phyloP scores from a whole-genome alignment of 306 rosid species.

The Pterocarpus macrocarpus region DNA sequence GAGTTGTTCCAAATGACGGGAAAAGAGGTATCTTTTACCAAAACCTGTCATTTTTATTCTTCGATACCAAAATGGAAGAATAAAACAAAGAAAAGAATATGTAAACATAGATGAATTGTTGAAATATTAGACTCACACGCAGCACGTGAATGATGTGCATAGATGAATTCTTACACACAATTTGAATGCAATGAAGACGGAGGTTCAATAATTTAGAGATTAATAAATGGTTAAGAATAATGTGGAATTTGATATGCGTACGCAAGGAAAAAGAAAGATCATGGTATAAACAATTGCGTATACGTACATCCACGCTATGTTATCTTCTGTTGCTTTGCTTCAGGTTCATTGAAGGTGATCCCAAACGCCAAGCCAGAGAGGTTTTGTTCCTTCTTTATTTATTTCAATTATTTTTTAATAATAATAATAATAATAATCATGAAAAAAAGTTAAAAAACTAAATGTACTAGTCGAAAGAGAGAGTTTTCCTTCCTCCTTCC shows the following conservation, averaged over 20 bases:
- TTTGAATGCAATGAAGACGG: neutral
- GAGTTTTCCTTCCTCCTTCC: neutral
- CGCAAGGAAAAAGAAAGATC: conserved; percentile 25
- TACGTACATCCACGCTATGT: neutral
- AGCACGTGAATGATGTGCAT: neutral
- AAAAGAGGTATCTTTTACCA: too few species aligned
- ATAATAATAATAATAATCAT: neutral
- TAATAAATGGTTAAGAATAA: neutral
- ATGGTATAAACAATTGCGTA: conserved; percentile 19
- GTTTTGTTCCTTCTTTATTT: neutral
- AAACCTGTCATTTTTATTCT: too few species aligned
- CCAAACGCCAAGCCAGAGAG: neutral
- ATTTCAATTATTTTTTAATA: neutral
- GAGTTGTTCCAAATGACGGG: too few species aligned
- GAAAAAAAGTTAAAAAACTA: neutral
- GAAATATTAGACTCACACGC: too few species aligned
- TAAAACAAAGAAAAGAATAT: too few species aligned
- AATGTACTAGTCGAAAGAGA: too few species aligned
- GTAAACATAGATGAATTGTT: too few species aligned
- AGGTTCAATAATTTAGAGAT: neutral
- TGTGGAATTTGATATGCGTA: conserved; percentile 30
- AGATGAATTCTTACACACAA: neutral
- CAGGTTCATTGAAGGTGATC: conserved; percentile 33
- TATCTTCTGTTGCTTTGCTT: conserved; percentile 42
- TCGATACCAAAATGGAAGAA: too few species aligned